Evolutionary conservation across 2,329 filamentous ascomycete genomes (phyloP), one percentile per base, ranked within the genome.

Genomic region (Penicillium sp.): DNA sequence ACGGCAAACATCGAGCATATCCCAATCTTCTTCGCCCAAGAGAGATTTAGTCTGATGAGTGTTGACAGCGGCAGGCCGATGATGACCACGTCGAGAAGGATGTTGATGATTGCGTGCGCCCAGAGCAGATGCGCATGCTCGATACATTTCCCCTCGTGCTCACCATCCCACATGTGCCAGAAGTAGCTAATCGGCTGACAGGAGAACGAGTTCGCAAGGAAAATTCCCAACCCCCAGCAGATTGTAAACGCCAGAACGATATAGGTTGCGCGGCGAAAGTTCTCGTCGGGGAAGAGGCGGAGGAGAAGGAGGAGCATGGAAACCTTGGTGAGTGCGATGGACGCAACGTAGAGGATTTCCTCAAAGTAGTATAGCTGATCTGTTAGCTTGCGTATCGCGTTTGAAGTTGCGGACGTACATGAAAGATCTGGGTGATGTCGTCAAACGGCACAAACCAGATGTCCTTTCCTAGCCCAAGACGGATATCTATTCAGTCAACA

Each of bases 241-340:
- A 30, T 15, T 13, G 58, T 55, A 17, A 55, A 31, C 1, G 45
- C 58, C 13, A 44, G 30, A 30, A 45, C 13, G 21, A 60, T 17
- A 3, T 50, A 29, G 7, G 29, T 31, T 1, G 31, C 31, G 13
- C 41, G 23, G 1, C 58, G 58, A 8, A 55, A 54, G 9, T 5
- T n/a, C 11, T 49, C 6, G 13, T 55, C 23, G 2, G 41, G 49
- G 44, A 62, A 62, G 41, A 62, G 54, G 5, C 47, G 49, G 41
- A 53, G 48, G 49, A 47, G 49, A 46, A 62, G 55, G 41, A 58
- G 41, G 15, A 58, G 60, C 54, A 58, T 62, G 13, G 60, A 62
- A 8, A 45, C 17, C 31, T 57, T 62, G 19, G 30, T 54, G 1
- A 58, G 21, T 5, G 54, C n/a, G 3, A 54, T 49, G 21, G 26